Evolutionary conservation across 2,329 filamentous ascomycete species (phyloP).

Genomic region (Eutypella sp.): DNA sequence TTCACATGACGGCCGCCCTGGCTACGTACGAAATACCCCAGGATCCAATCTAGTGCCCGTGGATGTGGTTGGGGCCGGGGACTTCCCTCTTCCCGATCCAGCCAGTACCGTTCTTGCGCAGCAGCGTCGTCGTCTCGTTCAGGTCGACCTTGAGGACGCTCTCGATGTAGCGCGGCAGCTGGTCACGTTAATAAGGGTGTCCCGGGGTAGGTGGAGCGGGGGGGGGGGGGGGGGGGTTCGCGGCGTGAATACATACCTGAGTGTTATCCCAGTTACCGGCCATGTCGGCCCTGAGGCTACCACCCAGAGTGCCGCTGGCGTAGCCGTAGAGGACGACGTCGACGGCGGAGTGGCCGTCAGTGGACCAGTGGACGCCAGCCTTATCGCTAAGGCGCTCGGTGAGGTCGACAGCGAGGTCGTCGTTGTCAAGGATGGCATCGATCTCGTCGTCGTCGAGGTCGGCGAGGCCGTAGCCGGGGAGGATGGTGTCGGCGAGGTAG

Average conservation of each 20-base stretch:
- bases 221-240: background rate
- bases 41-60: constrained; percentile 3
- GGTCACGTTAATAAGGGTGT: too few species aligned
- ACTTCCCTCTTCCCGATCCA: constrained; percentile 4
- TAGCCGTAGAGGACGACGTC: constrained; percentile 34
- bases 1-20: too few species aligned
- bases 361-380: constrained; percentile 29
- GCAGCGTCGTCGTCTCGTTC: constrained; percentile 14
- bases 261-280: constrained; percentile 22
- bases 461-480: constrained; percentile 27
- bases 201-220: too few species aligned
- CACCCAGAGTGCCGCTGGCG: constrained; percentile 14
- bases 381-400: constrained; percentile 24
- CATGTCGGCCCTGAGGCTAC: constrained; percentile 15
- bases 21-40: too few species aligned
- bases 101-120: constrained; percentile 5
- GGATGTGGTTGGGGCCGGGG: background rate
- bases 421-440: constrained; percentile 21
- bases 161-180: constrained; percentile 19
- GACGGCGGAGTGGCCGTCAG: constrained; percentile 27
- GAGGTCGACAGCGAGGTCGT: constrained; percentile 23
- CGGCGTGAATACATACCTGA: constrained; percentile 5
- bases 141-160: constrained; percentile 18
- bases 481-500: constrained; percentile 23
- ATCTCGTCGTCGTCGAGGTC: constrained; percentile 25